These are phyloP conservation scores for Coemansia sp. DNA, from an alignment of 371 early-diverging fungal genomes.

Conservation along the genomic window DNA sequence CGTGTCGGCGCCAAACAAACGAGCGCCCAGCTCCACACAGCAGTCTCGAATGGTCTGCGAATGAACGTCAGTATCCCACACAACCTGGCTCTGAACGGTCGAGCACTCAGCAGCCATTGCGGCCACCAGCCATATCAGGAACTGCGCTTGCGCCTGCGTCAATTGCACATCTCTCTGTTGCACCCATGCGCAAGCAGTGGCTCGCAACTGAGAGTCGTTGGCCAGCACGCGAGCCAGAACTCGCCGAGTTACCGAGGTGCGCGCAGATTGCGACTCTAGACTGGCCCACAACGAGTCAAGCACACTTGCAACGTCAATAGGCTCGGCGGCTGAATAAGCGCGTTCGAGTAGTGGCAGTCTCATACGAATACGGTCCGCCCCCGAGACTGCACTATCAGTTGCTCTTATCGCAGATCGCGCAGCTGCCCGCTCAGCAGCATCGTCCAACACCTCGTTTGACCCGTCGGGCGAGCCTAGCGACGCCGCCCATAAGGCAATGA, in stretches of 20 bases:
- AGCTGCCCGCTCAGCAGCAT: slow-evolving; percentile 13
- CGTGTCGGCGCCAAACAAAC: not conserved
- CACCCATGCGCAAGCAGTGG: slow-evolving; percentile 11
- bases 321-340: not conserved
- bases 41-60: not conserved
- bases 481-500: slow-evolving; percentile 21
- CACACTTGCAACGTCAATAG: not conserved
- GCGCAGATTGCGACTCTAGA: not conserved
- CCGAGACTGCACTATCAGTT: not conserved
- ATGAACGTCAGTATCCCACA: slow-evolving; percentile 13
- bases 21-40: slow-evolving; percentile 12
- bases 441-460: slow-evolving; percentile 10
- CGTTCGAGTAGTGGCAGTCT: not conserved
- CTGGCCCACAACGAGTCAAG: slow-evolving; percentile 13
- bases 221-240: slow-evolving; percentile 15
- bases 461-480: slow-evolving; percentile 2
- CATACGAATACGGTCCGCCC: not conserved
- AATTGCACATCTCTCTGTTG: not conserved
- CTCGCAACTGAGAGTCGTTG: slow-evolving; percentile 15
- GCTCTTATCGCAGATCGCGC: not conserved
- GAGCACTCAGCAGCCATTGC: not conserved
- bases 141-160: not conserved
- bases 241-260: not conserved
- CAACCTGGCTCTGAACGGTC: slow-evolving; percentile 1
- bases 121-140: slow-evolving; percentile 6